Percentiles rank a stretch among this genome's conserved stretches.
Evolutionary conservation across 306 rosid genomes (phyloP).

Genomic region (Fragaria ananassa): DNA sequence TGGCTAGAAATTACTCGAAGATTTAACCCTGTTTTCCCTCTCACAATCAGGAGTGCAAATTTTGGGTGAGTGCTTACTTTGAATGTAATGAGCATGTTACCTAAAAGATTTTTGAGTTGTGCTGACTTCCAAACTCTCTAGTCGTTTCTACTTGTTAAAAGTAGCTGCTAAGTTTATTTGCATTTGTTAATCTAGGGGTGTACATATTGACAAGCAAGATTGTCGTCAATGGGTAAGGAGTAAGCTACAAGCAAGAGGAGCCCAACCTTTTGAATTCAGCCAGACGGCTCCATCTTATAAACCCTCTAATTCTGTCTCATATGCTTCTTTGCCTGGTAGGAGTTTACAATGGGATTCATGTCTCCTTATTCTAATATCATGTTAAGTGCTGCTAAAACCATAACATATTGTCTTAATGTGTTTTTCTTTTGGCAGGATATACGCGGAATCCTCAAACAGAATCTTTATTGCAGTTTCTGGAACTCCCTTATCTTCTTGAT

Average conservation of each 20-base stretch:
- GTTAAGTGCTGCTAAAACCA: neutral
- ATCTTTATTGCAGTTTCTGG: conserved; percentile 74
- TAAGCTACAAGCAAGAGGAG: conserved; percentile 63
- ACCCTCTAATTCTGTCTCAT: conserved; percentile 45
- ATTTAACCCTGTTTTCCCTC: conserved; percentile 72
- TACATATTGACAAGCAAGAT: conserved; percentile 48
- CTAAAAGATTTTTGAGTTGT: neutral
- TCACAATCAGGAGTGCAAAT: conserved; percentile 51
- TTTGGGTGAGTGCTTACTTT: conserved; percentile 51
- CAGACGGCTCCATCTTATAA: conserved; percentile 68
- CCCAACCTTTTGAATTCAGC: conserved; percentile 70
- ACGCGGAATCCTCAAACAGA: conserved; percentile 80
- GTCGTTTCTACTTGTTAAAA: neutral
- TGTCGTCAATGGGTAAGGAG: conserved; percentile 71
- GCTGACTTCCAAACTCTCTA: neutral
- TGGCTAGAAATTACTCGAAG: conserved; percentile 86
- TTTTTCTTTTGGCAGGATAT: conserved; percentile 40
- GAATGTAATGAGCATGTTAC: conserved; percentile 2
- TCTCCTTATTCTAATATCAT: conserved; percentile 7
- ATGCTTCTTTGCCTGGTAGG: conserved; percentile 40
- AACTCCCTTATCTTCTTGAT: conserved; percentile 86
- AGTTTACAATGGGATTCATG: conserved; percentile 11
- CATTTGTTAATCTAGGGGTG: conserved; percentile 34
- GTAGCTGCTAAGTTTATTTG: conserved; percentile 23
- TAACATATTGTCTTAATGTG: neutral